Percentiles rank a stretch among this genome's conserved stretches.
phyloP scores from a whole-genome alignment of 2,329 filamentous ascomycete genomes.

The Talaromyces atroroseus region DNA sequence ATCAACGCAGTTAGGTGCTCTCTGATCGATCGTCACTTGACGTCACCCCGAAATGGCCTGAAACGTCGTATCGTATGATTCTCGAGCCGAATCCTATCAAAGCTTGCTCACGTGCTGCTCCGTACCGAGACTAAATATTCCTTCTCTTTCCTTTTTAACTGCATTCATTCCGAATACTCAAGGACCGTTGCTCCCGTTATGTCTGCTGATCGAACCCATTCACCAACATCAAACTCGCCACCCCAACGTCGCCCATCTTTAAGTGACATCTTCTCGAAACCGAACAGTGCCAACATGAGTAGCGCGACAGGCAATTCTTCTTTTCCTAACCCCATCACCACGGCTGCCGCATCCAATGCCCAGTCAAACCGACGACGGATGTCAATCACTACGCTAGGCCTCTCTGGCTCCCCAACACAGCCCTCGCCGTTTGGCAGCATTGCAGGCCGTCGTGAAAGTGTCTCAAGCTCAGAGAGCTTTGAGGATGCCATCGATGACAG shows the following conservation, averaged over 20 bases:
- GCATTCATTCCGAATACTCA: background rate
- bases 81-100: slow-evolving; percentile 2
- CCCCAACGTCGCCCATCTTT: slow-evolving; percentile 44
- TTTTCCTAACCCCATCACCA: slow-evolving; percentile 46
- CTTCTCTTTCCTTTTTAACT: background rate
- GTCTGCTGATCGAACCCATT: slow-evolving; percentile 38
- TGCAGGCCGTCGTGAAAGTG: slow-evolving; percentile 57
- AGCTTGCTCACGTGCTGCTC: background rate
- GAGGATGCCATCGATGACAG: slow-evolving; percentile 57
- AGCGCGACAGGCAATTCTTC: slow-evolving; percentile 13
- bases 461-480: slow-evolving; percentile 55
- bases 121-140: background rate
- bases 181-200: slow-evolving; percentile 28
- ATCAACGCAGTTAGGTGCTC: background rate
- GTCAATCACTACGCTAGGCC: slow-evolving; percentile 67
- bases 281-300: slow-evolving; percentile 19
- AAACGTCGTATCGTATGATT: slow-evolving; percentile 1
- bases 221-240: slow-evolving; percentile 33
- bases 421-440: slow-evolving; percentile 47
- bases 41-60: slow-evolving; percentile 13
- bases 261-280: slow-evolving; percentile 37
- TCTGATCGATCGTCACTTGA: slow-evolving; percentile 13
- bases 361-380: slow-evolving; percentile 58
- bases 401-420: slow-evolving; percentile 66
- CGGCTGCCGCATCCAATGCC: slow-evolving; percentile 42